Evolutionary conservation across 2,329 filamentous ascomycete genomes (phyloP).

Genomic region (Ceratocystis variospora): DNA sequence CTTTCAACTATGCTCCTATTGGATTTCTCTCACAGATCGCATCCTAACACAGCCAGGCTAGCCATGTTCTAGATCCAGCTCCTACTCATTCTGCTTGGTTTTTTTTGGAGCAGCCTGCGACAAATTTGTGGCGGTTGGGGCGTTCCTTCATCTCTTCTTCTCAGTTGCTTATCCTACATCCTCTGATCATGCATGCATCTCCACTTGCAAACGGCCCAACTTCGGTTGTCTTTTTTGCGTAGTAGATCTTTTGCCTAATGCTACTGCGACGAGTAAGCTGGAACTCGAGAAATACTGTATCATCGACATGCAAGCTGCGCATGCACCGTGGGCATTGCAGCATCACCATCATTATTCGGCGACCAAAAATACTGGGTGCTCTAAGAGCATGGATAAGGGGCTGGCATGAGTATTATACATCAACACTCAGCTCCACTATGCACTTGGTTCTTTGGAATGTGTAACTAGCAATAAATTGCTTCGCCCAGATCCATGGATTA

Average conservation of each 20-base stretch:
- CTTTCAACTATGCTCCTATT: background rate
- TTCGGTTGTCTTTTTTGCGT: background rate
- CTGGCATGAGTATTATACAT: background rate
- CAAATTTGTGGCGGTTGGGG: background rate
- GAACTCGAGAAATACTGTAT: background rate
- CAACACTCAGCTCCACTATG: background rate
- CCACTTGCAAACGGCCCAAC: background rate
- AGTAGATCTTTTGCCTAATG: background rate
- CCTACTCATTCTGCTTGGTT: background rate
- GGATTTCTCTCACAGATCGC: background rate
- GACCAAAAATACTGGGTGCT: background rate
- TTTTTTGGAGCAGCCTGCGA: background rate
- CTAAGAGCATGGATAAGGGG: background rate
- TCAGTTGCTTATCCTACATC: background rate
- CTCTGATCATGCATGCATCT: background rate
- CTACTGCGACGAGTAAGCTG: background rate
- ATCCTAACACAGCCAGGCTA: background rate
- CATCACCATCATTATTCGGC: background rate
- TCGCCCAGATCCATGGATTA: too few species aligned
- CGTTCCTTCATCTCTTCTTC: slow-evolving; percentile 6
- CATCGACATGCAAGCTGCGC: background rate
- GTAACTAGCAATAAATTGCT: too few species aligned
- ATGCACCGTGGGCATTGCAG: background rate
- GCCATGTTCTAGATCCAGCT: background rate
- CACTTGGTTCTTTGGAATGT: too few species aligned